Percentiles rank a stretch among this genome's conserved stretches.
phyloP scores from a whole-genome alignment of 768 basidiomycete genomes.

The Mycena rosella region DNA sequence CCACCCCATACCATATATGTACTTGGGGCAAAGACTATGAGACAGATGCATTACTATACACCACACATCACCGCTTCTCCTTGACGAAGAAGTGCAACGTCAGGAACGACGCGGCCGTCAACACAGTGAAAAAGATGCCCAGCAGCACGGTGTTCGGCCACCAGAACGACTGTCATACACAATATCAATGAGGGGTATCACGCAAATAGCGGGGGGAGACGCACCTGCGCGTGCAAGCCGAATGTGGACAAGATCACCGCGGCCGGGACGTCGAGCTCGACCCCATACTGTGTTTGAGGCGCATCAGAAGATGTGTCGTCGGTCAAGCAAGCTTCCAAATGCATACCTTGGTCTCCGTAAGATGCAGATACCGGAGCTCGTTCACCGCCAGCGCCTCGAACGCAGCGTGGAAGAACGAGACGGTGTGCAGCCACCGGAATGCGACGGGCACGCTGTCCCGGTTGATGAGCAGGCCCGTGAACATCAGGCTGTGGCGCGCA shows the following conservation, averaged over 20 bases:
- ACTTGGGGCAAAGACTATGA: no score
- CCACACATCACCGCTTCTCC: slow-evolving; percentile 70
- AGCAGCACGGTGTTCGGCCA: slow-evolving; percentile 95
- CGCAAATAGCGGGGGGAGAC: slow-evolving; percentile 39
- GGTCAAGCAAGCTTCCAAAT: neutral
- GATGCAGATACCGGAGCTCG: slow-evolving; percentile 92
- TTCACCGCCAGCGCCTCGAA: slow-evolving; percentile 99
- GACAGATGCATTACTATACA: slow-evolving; percentile 4
- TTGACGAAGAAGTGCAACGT: slow-evolving; percentile 91
- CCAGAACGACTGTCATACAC: slow-evolving; percentile 85
- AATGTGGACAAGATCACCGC: slow-evolving; percentile 96
- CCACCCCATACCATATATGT: no score
- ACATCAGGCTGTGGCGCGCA: slow-evolving; percentile 75
- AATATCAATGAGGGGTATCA: neutral
- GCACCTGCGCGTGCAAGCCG: slow-evolving; percentile 88
- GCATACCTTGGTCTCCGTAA: slow-evolving; percentile 77
- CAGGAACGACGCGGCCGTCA: slow-evolving; percentile 82
- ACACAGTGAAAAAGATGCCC: slow-evolving; percentile 86
- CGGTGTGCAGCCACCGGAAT: slow-evolving; percentile 88
- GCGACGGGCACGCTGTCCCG: slow-evolving; percentile 81
- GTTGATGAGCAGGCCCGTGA: slow-evolving; percentile 96
- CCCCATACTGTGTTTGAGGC: slow-evolving; percentile 82
- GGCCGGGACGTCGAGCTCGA: slow-evolving; percentile 96
- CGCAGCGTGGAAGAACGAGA: slow-evolving; percentile 99
- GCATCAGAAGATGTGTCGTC: slow-evolving; percentile 8